A percentile compares a stretch with the other conserved stretches of the same genome.
These are phyloP conservation scores for Barnettozyma sp. DNA, from an alignment of 805 yeast species.

Conservation along the genomic window DNA sequence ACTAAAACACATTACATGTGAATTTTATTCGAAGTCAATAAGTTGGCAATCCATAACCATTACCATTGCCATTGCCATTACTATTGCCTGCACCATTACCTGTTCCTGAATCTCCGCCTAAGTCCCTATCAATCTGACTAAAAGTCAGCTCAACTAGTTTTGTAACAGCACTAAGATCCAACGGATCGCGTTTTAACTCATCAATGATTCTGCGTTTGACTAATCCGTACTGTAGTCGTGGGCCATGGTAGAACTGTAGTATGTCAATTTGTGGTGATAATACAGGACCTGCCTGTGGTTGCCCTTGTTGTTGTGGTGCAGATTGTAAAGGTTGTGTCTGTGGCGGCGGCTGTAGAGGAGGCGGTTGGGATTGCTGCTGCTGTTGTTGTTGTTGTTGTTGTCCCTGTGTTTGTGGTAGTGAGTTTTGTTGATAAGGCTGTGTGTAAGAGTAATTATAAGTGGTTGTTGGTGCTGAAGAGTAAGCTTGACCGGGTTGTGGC, in stretches of 20 bases:
- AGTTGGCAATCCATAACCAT: background rate
- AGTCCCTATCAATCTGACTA: constrained; percentile 20
- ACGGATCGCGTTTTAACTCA: constrained; percentile 14
- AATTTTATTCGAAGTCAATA: too few relatives aligned
- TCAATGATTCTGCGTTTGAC: constrained; percentile 15
- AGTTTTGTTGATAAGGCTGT: constrained; percentile 1
- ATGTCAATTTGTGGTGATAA: constrained; percentile 5
- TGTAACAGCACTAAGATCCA: constrained; percentile 9
- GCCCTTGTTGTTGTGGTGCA: constrained; percentile 1
- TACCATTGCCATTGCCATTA: background rate
- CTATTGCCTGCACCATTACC: background rate
- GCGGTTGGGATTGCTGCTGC: constrained; percentile 2
- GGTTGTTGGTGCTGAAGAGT: too few relatives aligned
- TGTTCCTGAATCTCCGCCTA: constrained; percentile 1
- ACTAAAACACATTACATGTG: too few relatives aligned
- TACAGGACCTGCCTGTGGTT: background rate
- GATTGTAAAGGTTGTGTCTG: background rate
- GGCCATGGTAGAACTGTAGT: constrained; percentile 16
- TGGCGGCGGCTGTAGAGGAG: constrained; percentile 2
- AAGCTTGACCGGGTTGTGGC: constrained; percentile 6
- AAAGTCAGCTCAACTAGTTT: constrained; percentile 19
- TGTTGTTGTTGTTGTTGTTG: constrained; percentile 8
- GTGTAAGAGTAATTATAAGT: too few relatives aligned
- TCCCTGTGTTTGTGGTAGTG: too few relatives aligned
- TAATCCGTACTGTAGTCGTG: constrained; percentile 19